Percentiles rank a stretch among this genome's conserved stretches.
Evolutionary conservation across 1,139 yeast genomes (phyloP).

Genomic region (Kazachstania sp.): DNA sequence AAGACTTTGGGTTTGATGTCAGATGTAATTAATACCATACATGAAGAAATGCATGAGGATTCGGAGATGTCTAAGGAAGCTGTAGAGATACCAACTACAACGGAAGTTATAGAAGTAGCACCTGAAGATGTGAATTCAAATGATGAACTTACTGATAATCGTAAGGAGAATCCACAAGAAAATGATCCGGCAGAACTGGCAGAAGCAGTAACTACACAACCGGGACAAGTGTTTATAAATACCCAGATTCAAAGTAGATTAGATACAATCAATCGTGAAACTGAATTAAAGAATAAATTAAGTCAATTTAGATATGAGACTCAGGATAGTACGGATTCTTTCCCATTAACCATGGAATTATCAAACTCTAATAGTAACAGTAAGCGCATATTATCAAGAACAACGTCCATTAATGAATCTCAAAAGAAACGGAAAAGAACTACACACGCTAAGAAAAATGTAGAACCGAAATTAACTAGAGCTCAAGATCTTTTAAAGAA

Average conservation of each 20-base stretch:
- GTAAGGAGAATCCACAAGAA: neutral
- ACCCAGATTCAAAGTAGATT: constrained; percentile 29
- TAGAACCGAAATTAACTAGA: constrained; percentile 7
- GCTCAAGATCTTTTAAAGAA: constrained; percentile 18
- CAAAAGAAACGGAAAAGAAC: neutral
- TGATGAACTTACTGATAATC: neutral
- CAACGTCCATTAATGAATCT: neutral
- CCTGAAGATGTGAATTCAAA: neutral
- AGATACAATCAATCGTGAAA: constrained; percentile 21
- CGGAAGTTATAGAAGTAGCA: neutral
- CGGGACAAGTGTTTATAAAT: constrained; percentile 17
- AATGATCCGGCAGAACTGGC: no score
- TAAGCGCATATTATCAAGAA: neutral
- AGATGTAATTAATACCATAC: neutral
- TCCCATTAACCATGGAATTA: neutral
- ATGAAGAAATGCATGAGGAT: neutral
- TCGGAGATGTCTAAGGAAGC: neutral
- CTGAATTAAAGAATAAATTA: constrained; percentile 10
- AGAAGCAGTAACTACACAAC: neutral
- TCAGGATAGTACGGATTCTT: neutral
- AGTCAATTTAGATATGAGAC: constrained; percentile 17
- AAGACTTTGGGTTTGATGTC: neutral
- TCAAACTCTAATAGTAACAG: neutral
- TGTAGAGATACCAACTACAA: neutral
- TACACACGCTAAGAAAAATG: neutral